Evolutionary conservation across 345 rosid genomes (phyloP), one percentile per base, ranked within the genome.

Genomic region (Bruguiera gymnorhiza): DNA sequence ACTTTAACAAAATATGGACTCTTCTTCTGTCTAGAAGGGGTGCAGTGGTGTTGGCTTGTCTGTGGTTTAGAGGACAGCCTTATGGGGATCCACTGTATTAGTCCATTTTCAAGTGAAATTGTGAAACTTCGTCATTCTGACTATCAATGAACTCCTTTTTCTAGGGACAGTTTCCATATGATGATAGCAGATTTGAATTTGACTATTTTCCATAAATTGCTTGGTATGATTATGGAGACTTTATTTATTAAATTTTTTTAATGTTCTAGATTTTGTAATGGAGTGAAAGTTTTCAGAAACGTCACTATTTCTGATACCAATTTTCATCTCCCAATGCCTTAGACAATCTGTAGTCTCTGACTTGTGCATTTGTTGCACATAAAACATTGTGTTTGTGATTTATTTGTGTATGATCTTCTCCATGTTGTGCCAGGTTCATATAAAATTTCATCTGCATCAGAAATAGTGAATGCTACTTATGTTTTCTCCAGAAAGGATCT

Each of bases 401-500:
- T 51, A 16, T 60, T 43, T 13, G 8, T 70, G 5, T 21, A 30
- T 50, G 36, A 48, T 11, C 30, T 4, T 56, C 23, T 51, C 37
- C 15, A 30, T 36, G 36, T 19, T 27, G 64, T 31, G 34, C 16
- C 36, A 92, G 99, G 99, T 72, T 86, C 88, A 59, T 84, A 83
- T 82, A 92, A 87, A 83, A 56, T 75, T 20, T 83, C 91, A 62
- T 65, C 92, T 37, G 69, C 86, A 60, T 82, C 94, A 16, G 89
- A 84, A 63, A 76, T 92, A 48, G 73, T 86, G 59, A 95, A 95
- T 74, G 86, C 96, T 52, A 84, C 96, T 36, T 95, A 90, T 66
- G 69, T 86, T 73, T 85, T 95, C 76, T 95, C 99, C 69, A 85
- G 97, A 70, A 92, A 82, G 76, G 96, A 90, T 81, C 86, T 95